Conservation (phyloP, 306 rosid genomes). For the Betula pendula region DNA sequence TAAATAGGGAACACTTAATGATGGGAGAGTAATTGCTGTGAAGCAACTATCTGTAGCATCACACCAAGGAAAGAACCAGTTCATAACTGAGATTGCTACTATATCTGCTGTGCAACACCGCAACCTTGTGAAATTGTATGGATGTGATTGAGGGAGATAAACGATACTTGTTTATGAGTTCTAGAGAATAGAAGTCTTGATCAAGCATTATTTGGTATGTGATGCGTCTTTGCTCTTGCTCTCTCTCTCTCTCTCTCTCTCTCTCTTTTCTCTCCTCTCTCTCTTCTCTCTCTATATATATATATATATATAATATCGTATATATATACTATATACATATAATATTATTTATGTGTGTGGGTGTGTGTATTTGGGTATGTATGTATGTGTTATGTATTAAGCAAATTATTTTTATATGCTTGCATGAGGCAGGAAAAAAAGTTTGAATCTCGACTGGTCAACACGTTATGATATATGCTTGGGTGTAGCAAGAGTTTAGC, state of each 20-base stretch:
- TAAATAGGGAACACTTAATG: constrained; percentile 62
- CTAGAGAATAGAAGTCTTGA: constrained; percentile 81
- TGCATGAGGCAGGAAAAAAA: constrained; percentile 38
- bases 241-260: not conserved
- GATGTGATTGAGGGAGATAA: constrained; percentile 74
- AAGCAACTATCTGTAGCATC: constrained; percentile 77
- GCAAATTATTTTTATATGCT: not conserved
- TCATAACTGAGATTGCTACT: constrained; percentile 79
- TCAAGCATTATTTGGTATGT: constrained; percentile 79
- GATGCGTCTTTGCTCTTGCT: not conserved
- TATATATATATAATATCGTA: too few species aligned
- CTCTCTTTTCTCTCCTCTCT: not conserved
- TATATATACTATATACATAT: too few species aligned
- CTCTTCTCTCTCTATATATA: not conserved
- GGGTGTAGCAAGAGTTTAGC: constrained; percentile 73
- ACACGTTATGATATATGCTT: constrained; percentile 61
- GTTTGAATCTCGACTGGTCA: constrained; percentile 56
- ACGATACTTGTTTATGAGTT: constrained; percentile 74
- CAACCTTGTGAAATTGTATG: constrained; percentile 71
- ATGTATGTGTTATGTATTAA: not conserved
- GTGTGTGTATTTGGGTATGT: too few species aligned
- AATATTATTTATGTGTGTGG: too few species aligned
- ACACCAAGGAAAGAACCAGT: constrained; percentile 80
- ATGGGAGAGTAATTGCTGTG: constrained; percentile 78
- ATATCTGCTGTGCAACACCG: constrained; percentile 86